Conservation (phyloP, 352 stramenopile genomes). For the Phytophthora melonis region DNA sequence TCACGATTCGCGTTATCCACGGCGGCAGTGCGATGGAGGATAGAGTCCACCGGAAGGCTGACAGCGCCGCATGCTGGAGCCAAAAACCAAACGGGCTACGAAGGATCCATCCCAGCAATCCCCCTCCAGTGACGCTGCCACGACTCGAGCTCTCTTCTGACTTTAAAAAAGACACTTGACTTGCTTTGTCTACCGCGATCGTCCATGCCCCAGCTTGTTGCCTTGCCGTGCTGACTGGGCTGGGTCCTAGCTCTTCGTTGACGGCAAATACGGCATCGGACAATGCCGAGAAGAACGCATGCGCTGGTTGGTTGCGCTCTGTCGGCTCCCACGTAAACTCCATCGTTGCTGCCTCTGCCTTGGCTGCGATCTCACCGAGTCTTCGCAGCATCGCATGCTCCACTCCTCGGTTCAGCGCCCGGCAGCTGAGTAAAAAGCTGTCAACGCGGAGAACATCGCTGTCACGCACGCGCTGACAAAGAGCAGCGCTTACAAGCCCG, state of each 20-base stretch:
- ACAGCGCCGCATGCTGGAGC: conserved; percentile 17
- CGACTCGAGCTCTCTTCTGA: conserved; percentile 10
- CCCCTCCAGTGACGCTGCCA: background rate
- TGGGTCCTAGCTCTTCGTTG: background rate
- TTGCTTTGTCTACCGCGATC: conserved; percentile 34
- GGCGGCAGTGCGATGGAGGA: conserved; percentile 23
- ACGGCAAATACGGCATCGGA: conserved; percentile 27
- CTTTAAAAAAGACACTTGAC: conserved; percentile 43
- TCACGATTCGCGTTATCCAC: conserved; percentile 14
- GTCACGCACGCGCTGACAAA: conserved; percentile 37
- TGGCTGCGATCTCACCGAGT: conserved; percentile 48
- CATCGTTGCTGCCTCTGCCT: conserved; percentile 23
- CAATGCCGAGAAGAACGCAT: conserved; percentile 61
- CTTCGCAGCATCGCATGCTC: conserved; percentile 73
- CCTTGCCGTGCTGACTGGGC: background rate
- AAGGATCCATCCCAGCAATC: conserved; percentile 12
- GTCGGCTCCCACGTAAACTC: conserved; percentile 69
- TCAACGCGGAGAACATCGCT: conserved; percentile 44
- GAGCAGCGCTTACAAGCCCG: conserved; percentile 61
- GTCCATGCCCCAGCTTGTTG: conserved; percentile 31
- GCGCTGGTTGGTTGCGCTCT: conserved; percentile 67
- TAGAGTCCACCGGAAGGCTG: conserved; percentile 24
- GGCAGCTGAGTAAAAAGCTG: conserved; percentile 79
- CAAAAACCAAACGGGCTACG: background rate
- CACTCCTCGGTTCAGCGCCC: conserved; percentile 71